phyloP scores from a whole-genome alignment of 345 rosid genomes.

The Eucalyptus virginea region DNA sequence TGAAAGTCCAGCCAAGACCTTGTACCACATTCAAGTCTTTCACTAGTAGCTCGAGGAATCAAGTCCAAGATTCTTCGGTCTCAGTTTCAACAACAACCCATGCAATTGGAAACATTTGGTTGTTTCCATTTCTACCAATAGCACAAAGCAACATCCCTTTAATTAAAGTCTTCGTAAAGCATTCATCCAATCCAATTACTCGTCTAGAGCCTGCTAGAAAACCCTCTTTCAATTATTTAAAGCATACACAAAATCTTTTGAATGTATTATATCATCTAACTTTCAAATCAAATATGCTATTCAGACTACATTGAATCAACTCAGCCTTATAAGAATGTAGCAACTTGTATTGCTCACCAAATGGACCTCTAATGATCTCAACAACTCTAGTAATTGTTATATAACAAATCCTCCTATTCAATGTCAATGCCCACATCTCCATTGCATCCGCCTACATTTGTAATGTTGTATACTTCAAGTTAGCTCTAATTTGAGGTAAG shows the following conservation, averaged over 20 bases:
- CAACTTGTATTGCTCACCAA: background rate
- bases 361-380: background rate
- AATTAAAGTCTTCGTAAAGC: background rate
- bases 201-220: too few species aligned
- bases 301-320: background rate
- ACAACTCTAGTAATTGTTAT: fast-evolving
- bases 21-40: background rate
- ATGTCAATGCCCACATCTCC: background rate
- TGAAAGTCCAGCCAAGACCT: background rate
- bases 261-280: background rate
- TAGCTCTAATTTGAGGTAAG: background rate
- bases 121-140: background rate
- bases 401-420: too few species aligned
- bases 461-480: background rate
- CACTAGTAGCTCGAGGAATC: background rate
- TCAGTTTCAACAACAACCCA: background rate
- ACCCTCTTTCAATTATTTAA: background rate
- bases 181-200: background rate
- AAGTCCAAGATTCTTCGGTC: background rate
- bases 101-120: background rate
- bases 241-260: background rate
- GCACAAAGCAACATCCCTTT: background rate
- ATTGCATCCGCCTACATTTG: background rate
- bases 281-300: background rate
- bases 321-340: background rate